These are phyloP conservation scores for Periconia sp. DNA, from an alignment of 2,329 filamentous ascomycete species.

Conservation along the genomic window DNA sequence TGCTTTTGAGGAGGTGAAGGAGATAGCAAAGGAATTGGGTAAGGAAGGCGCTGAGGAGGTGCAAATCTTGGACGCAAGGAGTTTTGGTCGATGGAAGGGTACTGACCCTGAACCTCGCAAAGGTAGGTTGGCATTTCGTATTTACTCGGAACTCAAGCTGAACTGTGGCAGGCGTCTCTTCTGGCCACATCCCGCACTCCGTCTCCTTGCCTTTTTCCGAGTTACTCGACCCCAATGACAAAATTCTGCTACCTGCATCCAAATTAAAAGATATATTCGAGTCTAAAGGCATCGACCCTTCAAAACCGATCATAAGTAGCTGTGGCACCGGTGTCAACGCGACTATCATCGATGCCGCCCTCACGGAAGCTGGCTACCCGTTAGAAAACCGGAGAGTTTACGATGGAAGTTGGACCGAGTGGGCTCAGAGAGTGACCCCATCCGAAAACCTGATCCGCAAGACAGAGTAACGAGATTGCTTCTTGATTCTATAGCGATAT, in stretches of 20 bases:
- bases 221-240: constrained; percentile 80
- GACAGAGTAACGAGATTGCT: constrained; percentile 21
- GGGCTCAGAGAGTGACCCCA: constrained; percentile 66
- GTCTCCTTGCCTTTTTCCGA: constrained; percentile 79
- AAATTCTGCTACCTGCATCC: constrained; percentile 72
- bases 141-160: background rate
- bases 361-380: constrained; percentile 77
- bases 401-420: constrained; percentile 97
- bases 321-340: constrained; percentile 96
- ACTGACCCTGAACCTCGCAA: constrained; percentile 82
- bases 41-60: constrained; percentile 82
- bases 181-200: constrained; percentile 88
- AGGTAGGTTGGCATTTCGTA: constrained; percentile 46
- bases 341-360: constrained; percentile 82
- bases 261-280: constrained; percentile 76
- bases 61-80: constrained; percentile 86
- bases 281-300: constrained; percentile 75
- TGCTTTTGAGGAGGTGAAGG: constrained; percentile 79
- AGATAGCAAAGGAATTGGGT: constrained; percentile 72
- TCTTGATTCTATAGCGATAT: background rate
- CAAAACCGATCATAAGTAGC: constrained; percentile 79
- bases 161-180: constrained; percentile 59
- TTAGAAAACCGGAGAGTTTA: constrained; percentile 74
- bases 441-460: constrained; percentile 66
- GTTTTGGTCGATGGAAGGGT: constrained; percentile 77